Base-by-base conservation (phyloP, 225 moss, liverwort and hornwort species). In the Asterella californica region DNA sequence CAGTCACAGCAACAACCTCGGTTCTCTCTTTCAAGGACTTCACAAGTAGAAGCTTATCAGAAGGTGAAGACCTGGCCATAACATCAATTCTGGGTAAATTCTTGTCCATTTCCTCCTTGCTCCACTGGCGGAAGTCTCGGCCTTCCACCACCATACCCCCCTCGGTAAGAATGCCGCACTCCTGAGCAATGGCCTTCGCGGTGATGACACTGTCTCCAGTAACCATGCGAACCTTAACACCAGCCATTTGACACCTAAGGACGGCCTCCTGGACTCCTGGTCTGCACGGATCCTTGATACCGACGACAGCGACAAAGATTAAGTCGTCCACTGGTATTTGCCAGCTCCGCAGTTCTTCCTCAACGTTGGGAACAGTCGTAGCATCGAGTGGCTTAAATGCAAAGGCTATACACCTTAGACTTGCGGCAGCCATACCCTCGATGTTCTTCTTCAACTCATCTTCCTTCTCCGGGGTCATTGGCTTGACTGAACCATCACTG, bases 381-480 rank as follows among this genome's bases (percentile, higher is more conserved):
- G 82, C 33, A 66, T 84, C 83, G 5, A 95, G 83, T 1, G 72
- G 80, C 49, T 78, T 81, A 74, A 91, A 95, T 36, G 92, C 95
- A 64, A 95, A 95, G 79, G 93, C 99, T 78, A 99, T 93, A 76
- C 99, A 99, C 64, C 99, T 87, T 45, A 99, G 88, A 63, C 91
- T 90, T 78, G 84, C 61, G 10, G 95, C 95, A 73, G 99, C 99
- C 99, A 99, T 99, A 73, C 92, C 92, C 79, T 92, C 94, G 21
- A 99, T 95, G 3, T 85, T 79, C 3, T 73, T 85, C 63, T 81
- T 86, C 62, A 99, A 59, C 63, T 91, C 90, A 1, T 17, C 1
- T 32, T 36, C 70, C 88, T 91, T 86, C 37, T 70, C 78, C 55
- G 76, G 27, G 32, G 87, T 81, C 84, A 95, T 80, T 0, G 18